Evolutionary conservation across 768 basidiomycete genomes (phyloP).

Genomic region (Trametopsis cervina): DNA sequence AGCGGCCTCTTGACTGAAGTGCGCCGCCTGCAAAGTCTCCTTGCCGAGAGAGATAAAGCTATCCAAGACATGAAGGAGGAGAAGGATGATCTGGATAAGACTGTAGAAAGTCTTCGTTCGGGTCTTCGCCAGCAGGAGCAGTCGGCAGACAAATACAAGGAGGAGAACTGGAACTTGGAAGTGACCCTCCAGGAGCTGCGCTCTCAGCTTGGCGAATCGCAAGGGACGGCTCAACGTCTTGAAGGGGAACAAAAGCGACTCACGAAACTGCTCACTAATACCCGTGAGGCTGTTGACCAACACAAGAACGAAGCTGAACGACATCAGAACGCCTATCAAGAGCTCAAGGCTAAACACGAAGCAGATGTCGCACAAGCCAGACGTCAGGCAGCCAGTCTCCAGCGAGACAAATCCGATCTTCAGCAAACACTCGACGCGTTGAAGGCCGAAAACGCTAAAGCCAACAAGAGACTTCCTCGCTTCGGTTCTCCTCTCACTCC

Average conservation of each 20-base stretch:
- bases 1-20: constrained; percentile 89
- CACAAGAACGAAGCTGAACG: constrained; percentile 85
- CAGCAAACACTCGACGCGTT: constrained; percentile 72
- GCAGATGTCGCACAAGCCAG: constrained; percentile 90
- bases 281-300: constrained; percentile 72
- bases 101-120: constrained; percentile 63
- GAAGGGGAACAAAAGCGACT: constrained; percentile 82
- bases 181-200: constrained; percentile 86
- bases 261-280: constrained; percentile 60
- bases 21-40: constrained; percentile 80
- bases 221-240: constrained; percentile 57
- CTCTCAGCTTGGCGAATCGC: constrained; percentile 57
- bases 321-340: constrained; percentile 52
- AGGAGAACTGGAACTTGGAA: constrained; percentile 99
- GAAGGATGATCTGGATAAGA: constrained; percentile 81
- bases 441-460: constrained; percentile 65
- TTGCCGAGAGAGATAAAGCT: constrained; percentile 88
- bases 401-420: constrained; percentile 89
- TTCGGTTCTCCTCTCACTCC: constrained; percentile 75
- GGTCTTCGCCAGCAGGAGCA: constrained; percentile 79
- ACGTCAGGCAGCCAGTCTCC: constrained; percentile 78
- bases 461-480: constrained; percentile 51
- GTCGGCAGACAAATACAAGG: constrained; percentile 82
- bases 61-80: constrained; percentile 90
- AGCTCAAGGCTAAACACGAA: constrained; percentile 87